phyloP scores from a whole-genome alignment of 1,284 basidiomycete genomes.

The Agaricales sp. region DNA sequence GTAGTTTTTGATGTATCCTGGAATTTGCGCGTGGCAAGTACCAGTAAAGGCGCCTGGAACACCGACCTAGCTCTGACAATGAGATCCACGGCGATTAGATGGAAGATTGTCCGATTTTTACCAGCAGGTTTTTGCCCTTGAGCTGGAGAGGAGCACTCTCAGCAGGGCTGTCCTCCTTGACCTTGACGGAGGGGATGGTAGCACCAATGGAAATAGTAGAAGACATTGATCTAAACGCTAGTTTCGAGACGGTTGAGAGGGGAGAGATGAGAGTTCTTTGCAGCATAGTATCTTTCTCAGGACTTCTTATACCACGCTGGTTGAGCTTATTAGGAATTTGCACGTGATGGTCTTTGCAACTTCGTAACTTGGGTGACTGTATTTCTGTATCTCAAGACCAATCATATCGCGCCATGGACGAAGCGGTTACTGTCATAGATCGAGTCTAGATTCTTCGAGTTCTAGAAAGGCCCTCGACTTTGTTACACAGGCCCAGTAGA shows the following conservation, averaged over 20 bases:
- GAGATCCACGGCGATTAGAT: neutral
- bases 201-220: slow-evolving; percentile 21
- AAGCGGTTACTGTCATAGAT: neutral
- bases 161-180: slow-evolving; percentile 50
- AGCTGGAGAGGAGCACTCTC: slow-evolving; percentile 39
- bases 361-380: neutral
- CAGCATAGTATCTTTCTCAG: neutral
- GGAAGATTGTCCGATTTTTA: slow-evolving; percentile 28
- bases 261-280: neutral
- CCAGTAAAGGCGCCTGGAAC: slow-evolving; percentile 56
- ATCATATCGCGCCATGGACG: neutral
- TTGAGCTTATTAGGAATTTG: neutral
- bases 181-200: slow-evolving; percentile 29
- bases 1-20: slow-evolving; percentile 48
- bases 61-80: slow-evolving; percentile 29
- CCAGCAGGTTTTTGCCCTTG: slow-evolving; percentile 62
- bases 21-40: slow-evolving; percentile 10
- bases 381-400: neutral
- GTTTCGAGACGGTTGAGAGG: neutral
- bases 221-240: neutral
- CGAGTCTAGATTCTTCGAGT: neutral
- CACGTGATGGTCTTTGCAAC: neutral
- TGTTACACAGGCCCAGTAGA: too few species aligned
- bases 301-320: neutral
- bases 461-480: slow-evolving; percentile 30